Conservation (phyloP, 2,329 filamentous ascomycete species). For the Diaporthe vexans region DNA sequence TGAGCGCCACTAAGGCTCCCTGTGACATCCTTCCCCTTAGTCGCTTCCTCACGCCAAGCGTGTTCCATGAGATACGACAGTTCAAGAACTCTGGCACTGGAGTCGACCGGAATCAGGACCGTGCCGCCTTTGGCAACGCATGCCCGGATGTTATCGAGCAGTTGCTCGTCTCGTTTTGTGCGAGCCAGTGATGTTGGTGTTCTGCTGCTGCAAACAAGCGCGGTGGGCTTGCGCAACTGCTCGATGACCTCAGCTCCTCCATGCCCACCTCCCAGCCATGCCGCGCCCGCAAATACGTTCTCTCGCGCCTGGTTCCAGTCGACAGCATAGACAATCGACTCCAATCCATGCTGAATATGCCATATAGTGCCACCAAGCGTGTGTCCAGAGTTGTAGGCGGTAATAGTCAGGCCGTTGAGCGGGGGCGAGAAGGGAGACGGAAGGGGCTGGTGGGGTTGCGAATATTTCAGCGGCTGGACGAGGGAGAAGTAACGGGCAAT, state of each 20-base stretch:
- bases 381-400: conserved; percentile 96
- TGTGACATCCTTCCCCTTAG: conserved; percentile 59
- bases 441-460: conserved; percentile 92
- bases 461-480: conserved; percentile 95
- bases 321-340: conserved; percentile 97
- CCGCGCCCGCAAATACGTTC: conserved; percentile 92
- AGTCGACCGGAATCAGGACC: conserved; percentile 93
- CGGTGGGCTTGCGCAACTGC: conserved; percentile 91
- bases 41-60: conserved; percentile 81
- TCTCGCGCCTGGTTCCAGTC: conserved; percentile 99
- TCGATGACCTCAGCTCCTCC: conserved; percentile 92
- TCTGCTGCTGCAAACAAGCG: conserved; percentile 90
- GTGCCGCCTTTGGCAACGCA: conserved; percentile 88
- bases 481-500: conserved; percentile 93
- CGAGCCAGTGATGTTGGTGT: conserved; percentile 79
- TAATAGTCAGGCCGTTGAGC: conserved; percentile 91
- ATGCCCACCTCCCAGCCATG: conserved; percentile 84
- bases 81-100: conserved; percentile 93
- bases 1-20: conserved; percentile 64
- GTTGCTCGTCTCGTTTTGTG: conserved; percentile 85
- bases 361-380: conserved; percentile 98
- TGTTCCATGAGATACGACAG: conserved; percentile 93
- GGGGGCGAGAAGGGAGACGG: conserved; percentile 90
- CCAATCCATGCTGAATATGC: conserved; percentile 97
- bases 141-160: conserved; percentile 85